Evolutionary conservation across 805 yeast genomes (phyloP).

Genomic region (Candida cerambycidarum): DNA sequence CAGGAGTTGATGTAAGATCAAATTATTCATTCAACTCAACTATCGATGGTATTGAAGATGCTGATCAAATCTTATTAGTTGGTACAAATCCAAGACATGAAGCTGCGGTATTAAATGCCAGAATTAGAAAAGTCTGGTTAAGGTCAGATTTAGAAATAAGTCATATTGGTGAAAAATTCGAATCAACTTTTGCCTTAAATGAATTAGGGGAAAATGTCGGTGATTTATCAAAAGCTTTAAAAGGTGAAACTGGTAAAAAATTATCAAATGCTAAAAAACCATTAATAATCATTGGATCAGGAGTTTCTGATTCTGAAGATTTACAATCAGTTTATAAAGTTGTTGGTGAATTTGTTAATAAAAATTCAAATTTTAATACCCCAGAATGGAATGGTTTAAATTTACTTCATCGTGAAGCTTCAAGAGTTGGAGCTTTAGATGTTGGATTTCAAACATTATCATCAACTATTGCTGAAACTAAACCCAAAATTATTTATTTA

Average conservation of each 20-base stretch:
- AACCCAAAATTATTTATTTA: slow-evolving; percentile 75
- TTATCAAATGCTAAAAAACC: slow-evolving; percentile 69
- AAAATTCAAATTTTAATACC: slow-evolving; percentile 58
- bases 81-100: slow-evolving; percentile 90
- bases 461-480: slow-evolving; percentile 45
- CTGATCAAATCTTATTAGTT: slow-evolving; percentile 75
- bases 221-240: slow-evolving; percentile 58
- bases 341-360: slow-evolving; percentile 60
- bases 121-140: slow-evolving; percentile 81
- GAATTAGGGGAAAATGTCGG: slow-evolving; percentile 62
- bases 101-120: slow-evolving; percentile 83
- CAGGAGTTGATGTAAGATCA: slow-evolving; percentile 73
- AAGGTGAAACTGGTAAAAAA: slow-evolving; percentile 68
- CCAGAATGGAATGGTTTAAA: slow-evolving; percentile 81
- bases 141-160: slow-evolving; percentile 65
- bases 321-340: slow-evolving; percentile 58
- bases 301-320: slow-evolving; percentile 67
- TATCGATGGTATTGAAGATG: slow-evolving; percentile 75
- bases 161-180: slow-evolving; percentile 74
- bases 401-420: slow-evolving; percentile 79
- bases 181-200: slow-evolving; percentile 67
- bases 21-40: slow-evolving; percentile 79
- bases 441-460: slow-evolving; percentile 66
- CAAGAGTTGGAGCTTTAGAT: slow-evolving; percentile 86
- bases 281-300: slow-evolving; percentile 78